These are phyloP conservation scores for Boeremia lycopersici DNA, from an alignment of 2,329 filamentous ascomycete genomes.

Conservation along the genomic window DNA sequence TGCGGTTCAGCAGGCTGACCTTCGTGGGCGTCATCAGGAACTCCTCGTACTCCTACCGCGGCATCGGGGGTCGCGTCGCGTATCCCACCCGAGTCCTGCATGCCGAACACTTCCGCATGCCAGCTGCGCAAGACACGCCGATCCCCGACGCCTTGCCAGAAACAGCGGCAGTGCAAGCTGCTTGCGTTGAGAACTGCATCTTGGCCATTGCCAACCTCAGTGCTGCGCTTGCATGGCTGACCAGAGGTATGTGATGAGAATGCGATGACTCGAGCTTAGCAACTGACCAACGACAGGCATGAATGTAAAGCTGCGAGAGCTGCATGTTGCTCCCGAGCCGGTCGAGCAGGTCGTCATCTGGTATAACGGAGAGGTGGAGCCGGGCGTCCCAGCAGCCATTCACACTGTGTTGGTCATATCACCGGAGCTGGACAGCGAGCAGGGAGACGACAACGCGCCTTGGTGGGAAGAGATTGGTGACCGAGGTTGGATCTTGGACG, in stretches of 20 bases:
- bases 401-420: background rate
- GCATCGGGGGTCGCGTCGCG: background rate
- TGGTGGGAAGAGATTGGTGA: background rate
- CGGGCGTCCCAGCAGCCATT: background rate
- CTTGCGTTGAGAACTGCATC: background rate
- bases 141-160: background rate
- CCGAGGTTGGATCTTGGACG: background rate
- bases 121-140: too few species aligned
- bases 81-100: too few species aligned
- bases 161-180: background rate
- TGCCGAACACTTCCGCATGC: too few species aligned
- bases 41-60: too few species aligned
- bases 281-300: background rate
- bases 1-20: background rate
- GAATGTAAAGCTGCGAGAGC: background rate
- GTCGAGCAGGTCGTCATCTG: background rate
- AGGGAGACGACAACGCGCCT: background rate
- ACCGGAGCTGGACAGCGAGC: background rate
- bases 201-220: background rate
- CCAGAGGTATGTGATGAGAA: background rate
- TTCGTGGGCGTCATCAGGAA: background rate
- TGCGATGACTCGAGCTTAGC: background rate
- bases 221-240: background rate
- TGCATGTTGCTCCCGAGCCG: background rate
- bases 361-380: background rate